Conservation (phyloP, 2,329 filamentous ascomycete species). For the Colletotrichum endophyticum region DNA sequence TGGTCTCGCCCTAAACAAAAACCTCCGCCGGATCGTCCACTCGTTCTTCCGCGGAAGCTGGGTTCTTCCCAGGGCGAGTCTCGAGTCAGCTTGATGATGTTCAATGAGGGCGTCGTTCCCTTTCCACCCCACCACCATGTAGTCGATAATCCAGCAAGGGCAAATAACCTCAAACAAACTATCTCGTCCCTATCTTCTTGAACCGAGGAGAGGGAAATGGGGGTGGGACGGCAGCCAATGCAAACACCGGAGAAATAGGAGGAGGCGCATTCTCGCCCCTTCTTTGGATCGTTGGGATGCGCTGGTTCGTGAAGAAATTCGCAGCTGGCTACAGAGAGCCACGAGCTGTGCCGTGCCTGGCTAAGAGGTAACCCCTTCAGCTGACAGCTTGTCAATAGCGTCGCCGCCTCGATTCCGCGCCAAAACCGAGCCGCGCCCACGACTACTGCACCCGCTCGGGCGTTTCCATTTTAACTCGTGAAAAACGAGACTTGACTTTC, state of each 20-base stretch:
- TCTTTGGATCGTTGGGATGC: neutral
- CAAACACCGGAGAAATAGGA: neutral
- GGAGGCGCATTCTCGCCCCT: neutral
- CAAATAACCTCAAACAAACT: neutral
- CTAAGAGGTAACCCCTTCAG: neutral
- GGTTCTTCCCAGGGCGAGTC: neutral
- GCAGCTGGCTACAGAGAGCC: neutral
- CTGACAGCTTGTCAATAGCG: slow-evolving; percentile 17
- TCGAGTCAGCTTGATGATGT: neutral
- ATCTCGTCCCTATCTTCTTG: neutral
- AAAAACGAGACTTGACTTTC: neutral
- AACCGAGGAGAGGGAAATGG: neutral
- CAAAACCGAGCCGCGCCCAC: neutral
- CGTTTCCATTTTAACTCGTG: neutral
- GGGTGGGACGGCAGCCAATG: neutral
- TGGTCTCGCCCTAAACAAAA: neutral
- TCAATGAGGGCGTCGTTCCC: neutral
- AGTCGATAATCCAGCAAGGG: neutral
- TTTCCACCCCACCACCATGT: neutral
- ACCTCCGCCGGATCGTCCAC: neutral
- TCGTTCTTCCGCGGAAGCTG: neutral
- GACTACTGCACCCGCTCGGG: neutral
- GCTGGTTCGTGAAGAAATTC: neutral
- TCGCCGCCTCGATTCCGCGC: neutral
- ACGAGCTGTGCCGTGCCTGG: neutral